These are phyloP conservation scores for Tulasnella sp. DNA, from an alignment of 768 basidiomycete species.

Conservation along the genomic window DNA sequence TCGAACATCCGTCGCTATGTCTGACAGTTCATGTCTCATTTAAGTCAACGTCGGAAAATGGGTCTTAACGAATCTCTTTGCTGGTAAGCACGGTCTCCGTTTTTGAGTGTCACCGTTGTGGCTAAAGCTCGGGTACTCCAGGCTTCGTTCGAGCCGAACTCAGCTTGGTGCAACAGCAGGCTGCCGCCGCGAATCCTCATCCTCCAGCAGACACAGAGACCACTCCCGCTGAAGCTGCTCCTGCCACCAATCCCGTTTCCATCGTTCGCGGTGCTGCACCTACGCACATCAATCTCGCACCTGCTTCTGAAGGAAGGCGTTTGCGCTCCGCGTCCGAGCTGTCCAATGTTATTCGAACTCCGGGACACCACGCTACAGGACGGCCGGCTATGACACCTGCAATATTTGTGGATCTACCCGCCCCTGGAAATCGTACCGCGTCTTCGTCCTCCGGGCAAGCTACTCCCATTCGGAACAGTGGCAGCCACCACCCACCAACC, in stretches of 20 bases:
- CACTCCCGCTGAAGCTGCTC: slow-evolving; percentile 16
- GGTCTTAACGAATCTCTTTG: slow-evolving; percentile 81
- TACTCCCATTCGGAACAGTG: slow-evolving; percentile 30
- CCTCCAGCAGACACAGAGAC: slow-evolving; percentile 16
- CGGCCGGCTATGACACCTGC: slow-evolving; percentile 67
- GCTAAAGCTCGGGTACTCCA: slow-evolving; percentile 49
- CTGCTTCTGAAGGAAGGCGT: slow-evolving; percentile 31
- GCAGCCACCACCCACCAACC: background rate
- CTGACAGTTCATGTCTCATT: slow-evolving; percentile 25
- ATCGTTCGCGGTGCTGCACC: slow-evolving; percentile 35
- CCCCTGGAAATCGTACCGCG: background rate
- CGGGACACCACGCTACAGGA: slow-evolving; percentile 49
- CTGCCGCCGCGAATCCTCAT: background rate
- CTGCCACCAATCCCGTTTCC: slow-evolving; percentile 5
- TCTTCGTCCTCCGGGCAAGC: slow-evolving; percentile 33
- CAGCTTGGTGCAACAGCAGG: slow-evolving; percentile 38
- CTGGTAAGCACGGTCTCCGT: slow-evolving; percentile 39
- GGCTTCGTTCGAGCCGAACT: slow-evolving; percentile 72
- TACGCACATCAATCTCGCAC: slow-evolving; percentile 37
- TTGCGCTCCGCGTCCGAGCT: slow-evolving; percentile 35
- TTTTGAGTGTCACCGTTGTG: background rate
- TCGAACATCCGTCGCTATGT: slow-evolving; percentile 21
- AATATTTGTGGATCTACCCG: slow-evolving; percentile 49
- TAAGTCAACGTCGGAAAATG: slow-evolving; percentile 90
- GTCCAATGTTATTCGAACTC: slow-evolving; percentile 31